Evolutionary conservation across 2,329 filamentous ascomycete species (phyloP), one percentile per base, ranked within the genome.

Genomic region (Verticillium nubilum): DNA sequence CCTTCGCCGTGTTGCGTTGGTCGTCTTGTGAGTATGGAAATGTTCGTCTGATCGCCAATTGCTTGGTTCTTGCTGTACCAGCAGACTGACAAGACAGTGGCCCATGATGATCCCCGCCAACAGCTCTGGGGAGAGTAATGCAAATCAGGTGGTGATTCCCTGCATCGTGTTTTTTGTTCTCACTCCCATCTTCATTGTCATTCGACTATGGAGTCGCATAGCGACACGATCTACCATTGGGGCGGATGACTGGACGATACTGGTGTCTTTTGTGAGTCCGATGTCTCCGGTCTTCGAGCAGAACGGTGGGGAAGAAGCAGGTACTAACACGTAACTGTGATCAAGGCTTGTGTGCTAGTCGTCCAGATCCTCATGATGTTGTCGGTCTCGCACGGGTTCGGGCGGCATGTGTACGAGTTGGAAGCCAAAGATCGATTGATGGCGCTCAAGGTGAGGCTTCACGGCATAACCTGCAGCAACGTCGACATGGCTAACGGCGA

Each of bases 101-200:
- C 29, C 29, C 4, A 52, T 52, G 35, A 70, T 69, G 67, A 67
- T 67, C 28, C 4, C 53, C 33, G 70, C 68, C 28, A 72, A 70
- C 60, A 61, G 66, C 28, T 63, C 68, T 13, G 69, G 67, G 17
- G 69, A 73, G 52, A 76, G 68, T 64, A 74, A 77, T 63, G 71
- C 74, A 17, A 64, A 69, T 62, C 70, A 73, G 59, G 74, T 78
- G 31, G 67, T 70, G 25, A 65, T 70, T 17, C 74, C 76, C 23
- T 75, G 73, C 35, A 74, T 76, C 28, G 62, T 78, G 37, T 79
- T 80, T 67, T 77, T 78, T 57, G 64, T 71, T 54, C 19, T 78
- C 1, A 76, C 76, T 5, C 76, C 76, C 15, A 62, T 77, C 1
- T 75, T 79, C 54, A 64, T 79, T 2, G 61, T 58, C 5, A 69